Base-by-base conservation (phyloP, 2,329 filamentous ascomycete genomes). In the Colletotrichum plurivorum region DNA sequence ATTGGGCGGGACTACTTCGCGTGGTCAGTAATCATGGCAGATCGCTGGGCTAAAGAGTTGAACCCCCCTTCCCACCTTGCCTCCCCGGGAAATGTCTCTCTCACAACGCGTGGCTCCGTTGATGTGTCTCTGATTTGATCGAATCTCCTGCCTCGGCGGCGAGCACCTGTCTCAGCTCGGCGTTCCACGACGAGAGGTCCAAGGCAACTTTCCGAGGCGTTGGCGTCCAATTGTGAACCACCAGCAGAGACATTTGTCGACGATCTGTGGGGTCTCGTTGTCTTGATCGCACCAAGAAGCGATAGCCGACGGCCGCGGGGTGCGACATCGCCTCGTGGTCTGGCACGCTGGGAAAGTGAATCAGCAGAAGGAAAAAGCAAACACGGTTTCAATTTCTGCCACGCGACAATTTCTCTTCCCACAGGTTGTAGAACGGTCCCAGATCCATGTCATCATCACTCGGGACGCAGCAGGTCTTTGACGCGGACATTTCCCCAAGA, bases 321-420 rank as follows among this genome's bases (percentile, higher is more conserved):
- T 69, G 55, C 49, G 15, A 69, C 62, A 36, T 60, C 25, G 36
- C 66, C 66, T 69, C 66, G 66, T 69, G 66, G 66, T 66, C 55
- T 69, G 66, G 66, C 62, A 66, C 49, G 54, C 66, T 66, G 66
- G 43, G 18, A 41, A 60, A 25, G 54, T 69, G 62, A 56, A 49
- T 52, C 61, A 66, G 22, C 4, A 25, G 4, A 5, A 25, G 22
- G 5, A 36, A 36, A 36, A 36, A 36, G 31, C 31, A 36, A 36
- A 12, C 31, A 9, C 2, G 31, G 31, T 20, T 46, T 43, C 55
- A 49, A 22, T 22, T 57, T 66, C 65, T 53, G 66, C 66, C 66
- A 69, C 66, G 66, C 66, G 66, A 60, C 53, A 49, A 65, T 49
- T 43, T 25, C 27, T 31, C 41, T 53, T 49, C 8, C 7, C 31